These are phyloP conservation scores for Arthroderma sp. DNA, from an alignment of 2,329 filamentous ascomycete genomes.

Conservation along the genomic window DNA sequence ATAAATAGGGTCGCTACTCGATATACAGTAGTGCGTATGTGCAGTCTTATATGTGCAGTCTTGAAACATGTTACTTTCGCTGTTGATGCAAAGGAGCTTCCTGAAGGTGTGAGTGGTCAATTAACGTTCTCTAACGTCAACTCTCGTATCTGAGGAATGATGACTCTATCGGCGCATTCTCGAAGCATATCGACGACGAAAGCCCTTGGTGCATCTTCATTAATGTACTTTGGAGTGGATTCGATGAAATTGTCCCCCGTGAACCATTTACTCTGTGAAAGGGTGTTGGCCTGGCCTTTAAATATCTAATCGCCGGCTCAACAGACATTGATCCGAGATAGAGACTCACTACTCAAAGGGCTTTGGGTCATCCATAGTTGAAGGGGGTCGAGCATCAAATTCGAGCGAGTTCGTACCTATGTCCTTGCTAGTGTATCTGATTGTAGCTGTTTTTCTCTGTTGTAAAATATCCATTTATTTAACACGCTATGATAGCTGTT, in stretches of 20 bases:
- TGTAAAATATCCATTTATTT: too few species aligned
- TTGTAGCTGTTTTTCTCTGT: too few species aligned
- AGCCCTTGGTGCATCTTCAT: neutral
- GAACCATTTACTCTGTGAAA: conserved; percentile 24
- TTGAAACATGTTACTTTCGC: neutral
- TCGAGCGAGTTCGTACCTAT: neutral
- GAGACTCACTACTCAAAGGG: conserved; percentile 24
- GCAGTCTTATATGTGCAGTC: neutral
- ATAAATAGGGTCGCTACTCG: conserved; percentile 32
- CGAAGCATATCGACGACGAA: neutral
- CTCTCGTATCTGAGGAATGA: neutral
- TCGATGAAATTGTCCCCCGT: neutral
- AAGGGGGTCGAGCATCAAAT: neutral
- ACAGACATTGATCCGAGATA: conserved; percentile 23
- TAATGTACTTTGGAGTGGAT: neutral
- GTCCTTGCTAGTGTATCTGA: too few species aligned
- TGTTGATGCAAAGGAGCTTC: neutral
- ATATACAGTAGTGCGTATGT: conserved; percentile 32
- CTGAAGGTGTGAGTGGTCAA: neutral
- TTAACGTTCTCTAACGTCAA: neutral
- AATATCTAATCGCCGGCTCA: conserved; percentile 21
- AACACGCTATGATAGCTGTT: too few species aligned
- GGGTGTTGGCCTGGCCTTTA: conserved; percentile 24
- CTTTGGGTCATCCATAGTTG: conserved; percentile 25
- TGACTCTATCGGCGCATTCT: neutral